These are phyloP conservation scores for Microcos paniculata DNA, from an alignment of 345 rosid species.

Conservation along the genomic window DNA sequence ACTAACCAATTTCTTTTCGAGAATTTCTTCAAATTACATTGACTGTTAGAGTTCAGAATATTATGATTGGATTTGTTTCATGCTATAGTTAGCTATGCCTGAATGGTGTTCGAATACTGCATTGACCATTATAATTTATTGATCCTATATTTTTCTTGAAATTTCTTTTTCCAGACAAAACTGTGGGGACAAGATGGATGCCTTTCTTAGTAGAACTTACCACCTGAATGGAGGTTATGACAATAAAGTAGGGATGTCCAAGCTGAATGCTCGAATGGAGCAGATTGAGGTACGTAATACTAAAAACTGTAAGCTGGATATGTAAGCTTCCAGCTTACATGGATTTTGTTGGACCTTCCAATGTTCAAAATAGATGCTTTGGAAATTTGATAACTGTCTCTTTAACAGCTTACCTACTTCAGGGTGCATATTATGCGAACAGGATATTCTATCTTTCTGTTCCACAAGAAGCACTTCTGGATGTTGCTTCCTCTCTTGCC, in stretches of 20 bases:
- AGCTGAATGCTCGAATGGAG: conserved; percentile 61
- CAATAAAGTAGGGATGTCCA: conserved; percentile 60
- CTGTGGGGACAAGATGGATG: conserved; percentile 63
- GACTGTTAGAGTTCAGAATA: conserved; percentile 2
- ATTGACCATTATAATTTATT: background rate
- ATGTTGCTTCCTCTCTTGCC: conserved; percentile 60
- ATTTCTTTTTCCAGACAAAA: conserved; percentile 39
- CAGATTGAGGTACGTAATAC: conserved; percentile 54
- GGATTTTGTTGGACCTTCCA: background rate
- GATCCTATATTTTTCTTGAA: background rate
- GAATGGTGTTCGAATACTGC: background rate
- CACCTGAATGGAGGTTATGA: conserved; percentile 61
- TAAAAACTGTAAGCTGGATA: conserved; percentile 2
- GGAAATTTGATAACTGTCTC: conserved; percentile 28
- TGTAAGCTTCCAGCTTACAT: background rate
- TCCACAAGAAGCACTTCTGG: conserved; percentile 81
- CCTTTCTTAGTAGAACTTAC: conserved; percentile 63
- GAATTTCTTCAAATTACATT: background rate
- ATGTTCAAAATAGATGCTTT: conserved; percentile 11
- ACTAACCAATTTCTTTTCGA: background rate
- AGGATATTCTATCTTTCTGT: conserved; percentile 74
- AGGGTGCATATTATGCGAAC: conserved; percentile 59
- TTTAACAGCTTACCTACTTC: conserved; percentile 35
- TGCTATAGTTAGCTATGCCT: background rate
- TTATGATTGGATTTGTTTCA: background rate